Percentiles rank a stretch among this genome's conserved stretches.
Conservation (phyloP, 2,329 filamentous ascomycete species). For the Hypoxylon sp. region DNA sequence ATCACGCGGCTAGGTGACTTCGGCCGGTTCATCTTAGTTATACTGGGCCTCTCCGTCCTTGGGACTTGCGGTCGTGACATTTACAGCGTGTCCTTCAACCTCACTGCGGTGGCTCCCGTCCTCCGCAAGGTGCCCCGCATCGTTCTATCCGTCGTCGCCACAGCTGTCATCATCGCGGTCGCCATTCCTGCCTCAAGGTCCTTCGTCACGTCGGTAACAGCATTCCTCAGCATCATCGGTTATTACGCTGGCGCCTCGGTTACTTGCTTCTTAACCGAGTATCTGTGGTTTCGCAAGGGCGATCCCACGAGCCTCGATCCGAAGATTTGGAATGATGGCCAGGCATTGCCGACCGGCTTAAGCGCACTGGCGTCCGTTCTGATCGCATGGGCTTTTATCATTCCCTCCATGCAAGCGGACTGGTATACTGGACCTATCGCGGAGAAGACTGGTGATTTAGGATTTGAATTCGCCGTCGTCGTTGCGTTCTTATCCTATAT, state of each 20-base stretch:
- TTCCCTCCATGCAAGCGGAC: conserved; percentile 45
- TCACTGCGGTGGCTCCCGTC: conserved; percentile 35
- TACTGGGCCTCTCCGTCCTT: conserved; percentile 58
- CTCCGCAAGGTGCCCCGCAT: conserved; percentile 42
- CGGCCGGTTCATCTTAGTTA: conserved; percentile 57
- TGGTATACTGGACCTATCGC: conserved; percentile 49
- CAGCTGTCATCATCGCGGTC: conserved; percentile 40
- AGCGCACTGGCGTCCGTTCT: conserved; percentile 40
- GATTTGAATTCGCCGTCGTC: conserved; percentile 46
- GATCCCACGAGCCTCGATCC: conserved; percentile 44
- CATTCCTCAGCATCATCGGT: conserved; percentile 43
- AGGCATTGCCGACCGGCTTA: conserved; percentile 41
- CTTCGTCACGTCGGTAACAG: conserved; percentile 39
- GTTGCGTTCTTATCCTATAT: conserved; percentile 42
- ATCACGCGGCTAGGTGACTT: conserved; percentile 40
- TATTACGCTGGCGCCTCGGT: conserved; percentile 46
- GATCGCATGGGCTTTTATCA: conserved; percentile 44
- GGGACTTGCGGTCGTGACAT: conserved; percentile 52
- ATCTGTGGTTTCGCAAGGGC: conserved; percentile 44
- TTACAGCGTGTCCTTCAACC: conserved; percentile 44
- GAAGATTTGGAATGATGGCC: conserved; percentile 47
- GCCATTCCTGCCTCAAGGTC: conserved; percentile 44
- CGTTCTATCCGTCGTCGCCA: conserved; percentile 35
- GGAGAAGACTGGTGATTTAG: conserved; percentile 46
- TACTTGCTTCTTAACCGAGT: conserved; percentile 46